phyloP scores from a whole-genome alignment of 257 asterid species.

The Catharanthus roseus region DNA sequence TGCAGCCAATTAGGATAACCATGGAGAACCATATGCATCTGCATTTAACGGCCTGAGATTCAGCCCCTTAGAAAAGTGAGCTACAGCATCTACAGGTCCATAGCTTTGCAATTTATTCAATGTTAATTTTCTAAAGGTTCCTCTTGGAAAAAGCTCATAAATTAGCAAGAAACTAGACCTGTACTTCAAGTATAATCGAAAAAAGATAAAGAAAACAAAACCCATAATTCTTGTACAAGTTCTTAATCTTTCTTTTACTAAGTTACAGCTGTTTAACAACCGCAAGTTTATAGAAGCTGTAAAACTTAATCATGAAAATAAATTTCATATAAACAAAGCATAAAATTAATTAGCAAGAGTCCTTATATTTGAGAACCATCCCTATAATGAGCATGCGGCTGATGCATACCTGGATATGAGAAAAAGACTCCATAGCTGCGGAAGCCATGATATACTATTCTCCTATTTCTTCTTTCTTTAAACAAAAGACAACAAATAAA shows the following conservation, averaged over 20 bases:
- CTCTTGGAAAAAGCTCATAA: not conserved
- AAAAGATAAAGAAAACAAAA: too few relatives aligned
- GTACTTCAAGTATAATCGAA: not conserved
- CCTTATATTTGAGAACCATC: too few relatives aligned
- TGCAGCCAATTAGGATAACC: too few relatives aligned
- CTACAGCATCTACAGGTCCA: not conserved
- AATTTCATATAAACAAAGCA: too few relatives aligned
- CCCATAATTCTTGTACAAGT: too few relatives aligned
- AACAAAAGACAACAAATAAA: not conserved
- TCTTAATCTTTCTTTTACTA: too few relatives aligned
- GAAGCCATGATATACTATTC: slow-evolving; percentile 1
- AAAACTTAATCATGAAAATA: too few relatives aligned
- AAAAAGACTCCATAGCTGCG: not conserved
- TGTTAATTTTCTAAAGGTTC: not conserved
- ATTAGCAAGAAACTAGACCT: too few relatives aligned
- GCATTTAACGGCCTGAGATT: not conserved
- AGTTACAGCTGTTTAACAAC: too few relatives aligned
- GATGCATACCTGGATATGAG: not conserved
- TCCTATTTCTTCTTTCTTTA: not conserved
- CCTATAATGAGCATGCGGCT: not conserved
- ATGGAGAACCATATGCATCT: not conserved
- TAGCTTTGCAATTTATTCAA: not conserved
- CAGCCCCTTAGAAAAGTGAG: not conserved
- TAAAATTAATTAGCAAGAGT: too few relatives aligned
- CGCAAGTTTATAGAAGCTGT: too few relatives aligned